Conservation (phyloP, 2,329 filamentous ascomycete species). For the Fusarium globosum region DNA sequence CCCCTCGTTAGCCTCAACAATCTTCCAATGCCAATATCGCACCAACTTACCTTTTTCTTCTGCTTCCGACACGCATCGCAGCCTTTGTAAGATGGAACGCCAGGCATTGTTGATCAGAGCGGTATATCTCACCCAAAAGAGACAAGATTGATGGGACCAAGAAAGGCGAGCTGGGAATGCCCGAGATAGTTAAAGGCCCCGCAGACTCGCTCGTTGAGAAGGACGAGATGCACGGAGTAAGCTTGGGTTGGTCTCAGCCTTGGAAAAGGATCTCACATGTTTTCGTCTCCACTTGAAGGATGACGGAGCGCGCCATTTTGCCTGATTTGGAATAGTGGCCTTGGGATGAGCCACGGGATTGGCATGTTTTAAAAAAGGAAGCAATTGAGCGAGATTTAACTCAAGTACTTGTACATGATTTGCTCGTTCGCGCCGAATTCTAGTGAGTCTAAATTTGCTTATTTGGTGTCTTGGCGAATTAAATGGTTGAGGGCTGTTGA, state of each 20-base stretch:
- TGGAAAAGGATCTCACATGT: constrained; percentile 2
- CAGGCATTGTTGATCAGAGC: constrained; percentile 57
- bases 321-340: constrained; percentile 24
- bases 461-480: constrained; percentile 1
- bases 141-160: constrained; percentile 10
- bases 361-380: background rate
- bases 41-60: constrained; percentile 61
- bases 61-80: constrained; percentile 63
- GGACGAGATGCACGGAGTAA: background rate
- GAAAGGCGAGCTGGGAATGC: background rate
- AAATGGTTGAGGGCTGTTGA: background rate
- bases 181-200: constrained; percentile 26
- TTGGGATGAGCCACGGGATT: background rate
- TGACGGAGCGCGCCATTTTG: constrained; percentile 22
- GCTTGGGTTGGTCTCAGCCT: constrained; percentile 3
- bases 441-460: background rate
- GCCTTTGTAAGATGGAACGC: constrained; percentile 61
- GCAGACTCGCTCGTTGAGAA: background rate
- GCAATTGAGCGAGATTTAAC: background rate
- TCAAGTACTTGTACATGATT: background rate
- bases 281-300: background rate
- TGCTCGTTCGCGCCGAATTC: background rate
- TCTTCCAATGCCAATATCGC: background rate
- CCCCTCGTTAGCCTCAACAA: too few species aligned
- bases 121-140: constrained; percentile 37